phyloP scores from a whole-genome alignment of 1,284 basidiomycete genomes.

The Tausonia pullulans region DNA sequence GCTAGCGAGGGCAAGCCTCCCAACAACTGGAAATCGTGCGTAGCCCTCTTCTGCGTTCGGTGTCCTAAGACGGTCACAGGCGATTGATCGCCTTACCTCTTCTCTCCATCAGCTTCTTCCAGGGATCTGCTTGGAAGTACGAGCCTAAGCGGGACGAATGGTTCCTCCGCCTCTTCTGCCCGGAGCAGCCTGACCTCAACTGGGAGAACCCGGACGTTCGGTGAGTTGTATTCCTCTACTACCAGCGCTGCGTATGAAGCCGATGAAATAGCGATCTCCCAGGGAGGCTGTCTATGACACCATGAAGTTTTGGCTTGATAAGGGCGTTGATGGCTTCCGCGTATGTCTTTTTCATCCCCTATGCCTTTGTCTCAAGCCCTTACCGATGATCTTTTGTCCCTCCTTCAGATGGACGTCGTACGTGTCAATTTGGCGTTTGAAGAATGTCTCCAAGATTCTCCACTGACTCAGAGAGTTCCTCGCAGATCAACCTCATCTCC shows the following conservation, averaged over 20 bases:
- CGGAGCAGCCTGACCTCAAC: constrained; percentile 39
- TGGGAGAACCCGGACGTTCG: constrained; percentile 20
- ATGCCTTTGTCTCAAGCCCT: background rate
- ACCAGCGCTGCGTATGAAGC: too few species aligned
- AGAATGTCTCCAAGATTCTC: too few species aligned
- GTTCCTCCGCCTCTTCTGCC: constrained; percentile 38
- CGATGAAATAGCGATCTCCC: too few species aligned
- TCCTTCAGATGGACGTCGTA: constrained; percentile 41
- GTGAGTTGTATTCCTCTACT: background rate
- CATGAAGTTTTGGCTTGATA: constrained; percentile 39
- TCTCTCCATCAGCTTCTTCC: background rate
- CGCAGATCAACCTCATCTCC: constrained; percentile 50
- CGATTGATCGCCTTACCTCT: background rate
- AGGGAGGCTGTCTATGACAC: constrained; percentile 31
- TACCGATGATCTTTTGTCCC: background rate
- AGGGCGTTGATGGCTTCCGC: constrained; percentile 39
- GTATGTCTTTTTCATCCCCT: constrained; percentile 14
- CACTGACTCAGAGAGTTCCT: too few species aligned
- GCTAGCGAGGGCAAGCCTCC: constrained; percentile 31
- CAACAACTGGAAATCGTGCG: constrained; percentile 36
- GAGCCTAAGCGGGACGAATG: constrained; percentile 37
- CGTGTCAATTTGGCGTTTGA: too few species aligned
- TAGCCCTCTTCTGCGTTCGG: constrained; percentile 29
- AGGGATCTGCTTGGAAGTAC: constrained; percentile 35
- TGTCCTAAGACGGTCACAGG: background rate